These are phyloP conservation scores for Penicillium dipodomyicola DNA, from an alignment of 495 filamentous ascomycete genomes.

Conservation along the genomic window DNA sequence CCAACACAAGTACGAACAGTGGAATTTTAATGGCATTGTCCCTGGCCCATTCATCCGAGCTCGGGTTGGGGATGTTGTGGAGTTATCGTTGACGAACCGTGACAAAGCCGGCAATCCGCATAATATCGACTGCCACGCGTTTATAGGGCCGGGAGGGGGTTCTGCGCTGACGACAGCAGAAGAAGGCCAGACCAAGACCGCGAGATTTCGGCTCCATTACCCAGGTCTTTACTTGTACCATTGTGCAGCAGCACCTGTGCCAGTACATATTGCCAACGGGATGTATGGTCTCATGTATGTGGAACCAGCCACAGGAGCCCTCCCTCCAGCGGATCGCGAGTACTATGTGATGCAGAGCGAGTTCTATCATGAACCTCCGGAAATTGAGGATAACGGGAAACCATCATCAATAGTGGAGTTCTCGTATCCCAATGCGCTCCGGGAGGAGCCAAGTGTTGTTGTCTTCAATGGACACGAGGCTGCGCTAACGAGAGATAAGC, in stretches of 20 bases:
- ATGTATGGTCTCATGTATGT: slow-evolving; percentile 18
- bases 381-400: slow-evolving; percentile 18
- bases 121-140: slow-evolving; percentile 22
- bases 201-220: slow-evolving; percentile 12
- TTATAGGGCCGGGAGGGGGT: slow-evolving; percentile 21
- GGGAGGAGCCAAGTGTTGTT: slow-evolving; percentile 21
- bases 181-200: slow-evolving; percentile 23
- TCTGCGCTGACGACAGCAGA: slow-evolving; percentile 18
- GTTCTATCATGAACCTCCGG: slow-evolving; percentile 27
- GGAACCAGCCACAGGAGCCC: slow-evolving; percentile 7
- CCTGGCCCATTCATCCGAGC: slow-evolving; percentile 26
- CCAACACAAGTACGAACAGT: slow-evolving; percentile 24
- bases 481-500: slow-evolving; percentile 16
- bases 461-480: slow-evolving; percentile 21
- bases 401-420: slow-evolving; percentile 13
- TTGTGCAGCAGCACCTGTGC: slow-evolving; percentile 23
- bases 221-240: slow-evolving; percentile 22
- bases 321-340: slow-evolving; percentile 21
- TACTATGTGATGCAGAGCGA: slow-evolving; percentile 31
- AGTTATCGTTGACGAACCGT: slow-evolving; percentile 19
- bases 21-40: slow-evolving; percentile 24
- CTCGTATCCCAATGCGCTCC: slow-evolving; percentile 21
- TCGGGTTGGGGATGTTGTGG: slow-evolving; percentile 18
- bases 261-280: slow-evolving; percentile 25
- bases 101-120: slow-evolving; percentile 22